These are phyloP conservation scores for Cladorrhinum samala DNA, from an alignment of 495 filamentous ascomycete genomes.

Conservation along the genomic window DNA sequence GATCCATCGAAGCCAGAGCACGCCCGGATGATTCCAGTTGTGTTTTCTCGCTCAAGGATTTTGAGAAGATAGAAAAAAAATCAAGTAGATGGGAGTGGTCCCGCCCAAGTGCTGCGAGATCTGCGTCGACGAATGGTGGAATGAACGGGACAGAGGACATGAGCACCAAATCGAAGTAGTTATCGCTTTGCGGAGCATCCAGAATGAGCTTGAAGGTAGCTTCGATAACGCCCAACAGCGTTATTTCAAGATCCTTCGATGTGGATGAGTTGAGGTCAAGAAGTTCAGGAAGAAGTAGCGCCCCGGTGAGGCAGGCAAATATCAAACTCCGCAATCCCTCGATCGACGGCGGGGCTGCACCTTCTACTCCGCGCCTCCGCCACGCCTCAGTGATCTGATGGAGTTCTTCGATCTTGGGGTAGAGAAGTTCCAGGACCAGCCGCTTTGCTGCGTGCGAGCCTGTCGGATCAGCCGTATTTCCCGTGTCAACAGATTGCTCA, in stretches of 20 bases:
- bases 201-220: constrained; percentile 28
- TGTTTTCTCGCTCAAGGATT: constrained; percentile 39
- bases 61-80: constrained; percentile 37
- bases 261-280: constrained; percentile 33
- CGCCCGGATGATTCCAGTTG: constrained; percentile 21
- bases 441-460: constrained; percentile 39
- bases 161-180: constrained; percentile 32
- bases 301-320: constrained; percentile 37
- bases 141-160: constrained; percentile 31
- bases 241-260: constrained; percentile 34
- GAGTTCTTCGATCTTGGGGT: constrained; percentile 41
- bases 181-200: constrained; percentile 28
- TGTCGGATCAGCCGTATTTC: constrained; percentile 25
- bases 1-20: constrained; percentile 62
- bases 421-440: constrained; percentile 43
- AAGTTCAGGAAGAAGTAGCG: constrained; percentile 39
- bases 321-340: constrained; percentile 43
- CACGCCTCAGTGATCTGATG: constrained; percentile 35
- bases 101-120: constrained; percentile 24
- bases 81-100: constrained; percentile 30
- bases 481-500: constrained; percentile 3
- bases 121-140: constrained; percentile 26
- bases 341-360: constrained; percentile 32
- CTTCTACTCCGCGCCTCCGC: constrained; percentile 37
- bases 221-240: constrained; percentile 28